Percentiles rank a stretch among this genome's conserved stretches.
Conservation (phyloP, 352 stramenopile species). For the Elongisporangium anandrum region DNA sequence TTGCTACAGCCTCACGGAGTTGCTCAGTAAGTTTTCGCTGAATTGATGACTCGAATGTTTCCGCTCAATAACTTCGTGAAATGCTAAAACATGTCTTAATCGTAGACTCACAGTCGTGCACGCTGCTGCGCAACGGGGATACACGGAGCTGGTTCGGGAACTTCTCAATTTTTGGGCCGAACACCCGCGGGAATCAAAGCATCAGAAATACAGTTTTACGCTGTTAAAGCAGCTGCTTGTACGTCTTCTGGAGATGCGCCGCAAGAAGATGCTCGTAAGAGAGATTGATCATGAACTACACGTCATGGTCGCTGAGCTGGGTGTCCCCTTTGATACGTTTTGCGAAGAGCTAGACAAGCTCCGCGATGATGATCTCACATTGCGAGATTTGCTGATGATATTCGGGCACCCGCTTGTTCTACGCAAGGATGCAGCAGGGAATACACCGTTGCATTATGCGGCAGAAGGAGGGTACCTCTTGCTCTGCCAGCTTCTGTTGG, state of each 20-base stretch:
- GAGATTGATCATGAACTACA: constrained; percentile 55
- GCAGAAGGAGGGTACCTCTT: constrained; percentile 70
- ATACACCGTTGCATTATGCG: constrained; percentile 74
- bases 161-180: constrained; percentile 55
- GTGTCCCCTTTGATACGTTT: constrained; percentile 57
- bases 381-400: constrained; percentile 65
- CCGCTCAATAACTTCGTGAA: background rate
- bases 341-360: constrained; percentile 64
- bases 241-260: constrained; percentile 43
- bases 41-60: background rate
- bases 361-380: constrained; percentile 38
- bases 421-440: constrained; percentile 53
- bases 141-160: constrained; percentile 52
- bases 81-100: background rate
- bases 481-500: constrained; percentile 55
- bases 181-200: constrained; percentile 55
- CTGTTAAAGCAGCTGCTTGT: constrained; percentile 42
- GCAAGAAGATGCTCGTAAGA: constrained; percentile 46
- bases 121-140: constrained; percentile 64
- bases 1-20: constrained; percentile 60
- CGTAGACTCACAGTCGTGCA: constrained; percentile 48
- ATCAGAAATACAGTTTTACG: constrained; percentile 62
- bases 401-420: constrained; percentile 69
- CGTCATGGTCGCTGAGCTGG: constrained; percentile 42
- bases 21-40: constrained; percentile 32